A percentile compares a stretch with the other conserved stretches of the same genome.
phyloP scores from a whole-genome alignment of 768 basidiomycete genomes.

The Auriscalpium vulgare region DNA sequence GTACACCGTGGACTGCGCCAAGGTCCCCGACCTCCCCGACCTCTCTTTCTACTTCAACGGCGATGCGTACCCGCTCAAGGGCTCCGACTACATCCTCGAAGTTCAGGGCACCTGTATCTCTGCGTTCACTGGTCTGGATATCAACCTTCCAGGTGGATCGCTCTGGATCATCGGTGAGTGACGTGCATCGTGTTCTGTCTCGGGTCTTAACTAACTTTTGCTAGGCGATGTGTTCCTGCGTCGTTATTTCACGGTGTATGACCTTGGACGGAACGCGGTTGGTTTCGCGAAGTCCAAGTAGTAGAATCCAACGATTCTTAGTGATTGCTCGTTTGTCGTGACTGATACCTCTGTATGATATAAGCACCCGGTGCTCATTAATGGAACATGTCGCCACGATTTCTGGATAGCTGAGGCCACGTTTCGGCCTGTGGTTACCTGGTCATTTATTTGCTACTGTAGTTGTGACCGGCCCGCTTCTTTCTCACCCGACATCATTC shows the following conservation, averaged over 20 bases:
- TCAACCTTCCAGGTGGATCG: slow-evolving; percentile 71
- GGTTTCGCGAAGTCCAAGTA: slow-evolving; percentile 57
- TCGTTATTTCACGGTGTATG: slow-evolving; percentile 88
- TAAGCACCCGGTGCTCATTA: neutral
- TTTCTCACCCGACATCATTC: too few species aligned
- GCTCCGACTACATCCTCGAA: slow-evolving; percentile 83
- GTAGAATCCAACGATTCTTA: slow-evolving; percentile 14
- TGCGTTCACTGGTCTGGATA: slow-evolving; percentile 86
- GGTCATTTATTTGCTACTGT: too few species aligned
- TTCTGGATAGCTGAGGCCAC: too few species aligned
- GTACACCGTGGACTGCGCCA: slow-evolving; percentile 84
- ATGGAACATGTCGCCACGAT: too few species aligned
- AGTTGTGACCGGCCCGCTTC: too few species aligned
- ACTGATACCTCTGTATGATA: neutral
- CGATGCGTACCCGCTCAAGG: slow-evolving; percentile 70
- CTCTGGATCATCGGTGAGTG: slow-evolving; percentile 83
- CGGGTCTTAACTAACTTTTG: neutral
- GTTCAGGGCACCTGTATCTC: slow-evolving; percentile 91
- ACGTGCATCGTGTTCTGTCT: too few species aligned
- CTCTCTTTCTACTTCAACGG: slow-evolving; percentile 80
- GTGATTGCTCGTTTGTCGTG: neutral
- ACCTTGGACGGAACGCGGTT: slow-evolving; percentile 68
- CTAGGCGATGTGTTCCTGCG: slow-evolving; percentile 86
- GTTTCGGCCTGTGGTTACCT: too few species aligned
- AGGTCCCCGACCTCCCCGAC: slow-evolving; percentile 76